Evolutionary conservation across 306 rosid genomes (phyloP).

Genomic region (Glycine tomentella): DNA sequence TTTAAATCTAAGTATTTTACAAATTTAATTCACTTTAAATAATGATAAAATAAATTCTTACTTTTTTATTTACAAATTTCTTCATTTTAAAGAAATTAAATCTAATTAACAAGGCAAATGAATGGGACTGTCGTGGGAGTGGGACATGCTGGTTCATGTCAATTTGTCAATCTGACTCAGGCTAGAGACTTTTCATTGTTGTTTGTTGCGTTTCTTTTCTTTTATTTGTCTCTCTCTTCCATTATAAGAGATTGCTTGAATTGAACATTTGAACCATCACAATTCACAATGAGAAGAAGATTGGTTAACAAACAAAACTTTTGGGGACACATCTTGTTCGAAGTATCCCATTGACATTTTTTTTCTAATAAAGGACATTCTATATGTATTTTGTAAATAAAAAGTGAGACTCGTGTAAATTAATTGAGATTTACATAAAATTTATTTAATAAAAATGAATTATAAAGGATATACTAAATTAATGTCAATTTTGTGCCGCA

Average conservation of each 20-base stretch:
- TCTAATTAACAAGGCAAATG: background rate
- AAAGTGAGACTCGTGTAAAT: background rate
- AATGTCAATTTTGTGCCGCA: no score
- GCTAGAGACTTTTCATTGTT: background rate
- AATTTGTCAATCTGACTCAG: background rate
- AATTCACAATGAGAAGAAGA: conserved; percentile 5
- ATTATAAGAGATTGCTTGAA: conserved; percentile 19
- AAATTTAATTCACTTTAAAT: background rate
- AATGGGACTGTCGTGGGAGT: background rate
- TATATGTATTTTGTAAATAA: background rate
- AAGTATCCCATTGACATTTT: no score
- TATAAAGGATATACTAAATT: no score
- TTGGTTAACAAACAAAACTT: conserved; percentile 22
- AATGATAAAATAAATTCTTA: background rate
- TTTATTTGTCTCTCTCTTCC: conserved; percentile 34
- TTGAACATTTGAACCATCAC: background rate
- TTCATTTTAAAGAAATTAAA: background rate
- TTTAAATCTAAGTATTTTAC: background rate
- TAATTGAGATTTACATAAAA: no score
- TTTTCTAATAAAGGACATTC: no score
- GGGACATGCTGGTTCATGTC: background rate
- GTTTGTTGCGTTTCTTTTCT: no score
- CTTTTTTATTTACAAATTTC: background rate
- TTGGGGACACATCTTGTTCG: background rate
- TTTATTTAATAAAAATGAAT: no score